A percentile compares a stretch with the other conserved stretches of the same genome.
Evolutionary conservation across 805 yeast genomes (phyloP).

Genomic region (Saturnispora besseyi): DNA sequence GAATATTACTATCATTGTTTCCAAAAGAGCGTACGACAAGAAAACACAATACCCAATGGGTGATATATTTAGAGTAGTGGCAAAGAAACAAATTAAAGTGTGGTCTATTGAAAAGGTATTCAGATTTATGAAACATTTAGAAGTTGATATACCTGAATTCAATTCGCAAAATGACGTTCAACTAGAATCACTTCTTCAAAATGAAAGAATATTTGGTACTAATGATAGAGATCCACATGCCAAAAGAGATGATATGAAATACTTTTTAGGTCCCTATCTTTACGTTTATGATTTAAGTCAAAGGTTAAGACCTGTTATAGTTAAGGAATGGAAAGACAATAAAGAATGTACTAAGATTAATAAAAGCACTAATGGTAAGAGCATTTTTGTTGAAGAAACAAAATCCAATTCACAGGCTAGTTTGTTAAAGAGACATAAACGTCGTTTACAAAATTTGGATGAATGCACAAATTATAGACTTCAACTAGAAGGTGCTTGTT

Average conservation of each 20-base stretch:
- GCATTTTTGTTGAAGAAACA: constrained; percentile 70
- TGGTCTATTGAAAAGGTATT: constrained; percentile 85
- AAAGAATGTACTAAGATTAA: constrained; percentile 50
- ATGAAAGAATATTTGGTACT: constrained; percentile 81
- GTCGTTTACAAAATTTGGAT: constrained; percentile 25
- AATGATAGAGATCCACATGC: constrained; percentile 84
- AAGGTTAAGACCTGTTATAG: constrained; percentile 68
- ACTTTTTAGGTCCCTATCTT: constrained; percentile 66
- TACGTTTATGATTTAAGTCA: constrained; percentile 76
- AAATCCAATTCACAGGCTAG: constrained; percentile 13
- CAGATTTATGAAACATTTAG: constrained; percentile 63
- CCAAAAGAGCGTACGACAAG: constrained; percentile 45
- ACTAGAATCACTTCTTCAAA: constrained; percentile 58
- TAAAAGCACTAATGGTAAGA: constrained; percentile 60
- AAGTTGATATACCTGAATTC: constrained; percentile 28
- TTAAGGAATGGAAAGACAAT: constrained; percentile 63
- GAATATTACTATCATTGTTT: constrained; percentile 68
- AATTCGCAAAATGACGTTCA: constrained; percentile 16
- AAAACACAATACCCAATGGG: constrained; percentile 35
- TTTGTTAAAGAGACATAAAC: constrained; percentile 21
- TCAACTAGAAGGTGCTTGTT: constrained; percentile 23
- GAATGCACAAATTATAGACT: constrained; percentile 27
- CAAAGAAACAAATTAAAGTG: constrained; percentile 56
- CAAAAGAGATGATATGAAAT: constrained; percentile 73
- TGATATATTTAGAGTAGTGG: constrained; percentile 63